A percentile compares a stretch with the other conserved stretches of the same genome.
Conservation (phyloP, 805 yeast genomes). For the Henningerozyma blattae region DNA sequence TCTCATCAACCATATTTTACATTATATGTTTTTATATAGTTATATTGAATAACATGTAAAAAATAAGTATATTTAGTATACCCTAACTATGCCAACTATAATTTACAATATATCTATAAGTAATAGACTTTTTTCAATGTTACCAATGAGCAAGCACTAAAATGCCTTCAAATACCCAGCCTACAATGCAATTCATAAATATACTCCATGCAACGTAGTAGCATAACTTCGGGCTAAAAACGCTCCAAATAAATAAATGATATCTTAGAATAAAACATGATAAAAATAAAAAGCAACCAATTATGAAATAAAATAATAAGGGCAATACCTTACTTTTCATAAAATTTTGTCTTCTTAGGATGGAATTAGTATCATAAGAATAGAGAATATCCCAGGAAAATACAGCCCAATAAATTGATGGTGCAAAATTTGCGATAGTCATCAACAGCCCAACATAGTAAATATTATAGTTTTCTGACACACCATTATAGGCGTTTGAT, state of each 20-base stretch:
- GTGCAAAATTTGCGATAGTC: constrained; percentile 73
- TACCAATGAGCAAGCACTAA: neutral
- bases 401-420: constrained; percentile 72
- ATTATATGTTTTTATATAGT: too few relatives aligned
- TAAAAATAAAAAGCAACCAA: constrained; percentile 44
- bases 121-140: too few relatives aligned
- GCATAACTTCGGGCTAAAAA: constrained; percentile 84
- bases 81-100: too few relatives aligned
- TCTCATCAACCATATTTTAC: too few relatives aligned
- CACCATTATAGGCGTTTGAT: constrained; percentile 86
- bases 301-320: constrained; percentile 44
- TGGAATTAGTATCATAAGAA: constrained; percentile 6
- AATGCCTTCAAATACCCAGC: constrained; percentile 19
- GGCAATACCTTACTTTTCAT: constrained; percentile 12
- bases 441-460: constrained; percentile 65
- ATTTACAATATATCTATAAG: too few relatives aligned
- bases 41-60: too few relatives aligned
- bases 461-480: constrained; percentile 51
- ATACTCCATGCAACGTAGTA: constrained; percentile 70
- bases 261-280: constrained; percentile 69
- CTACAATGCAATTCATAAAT: constrained; percentile 34
- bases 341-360: constrained; percentile 9
- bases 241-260: constrained; percentile 95
- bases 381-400: constrained; percentile 13
- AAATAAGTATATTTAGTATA: too few relatives aligned